Evolutionary conservation across 192 early-diverging fungal species (phyloP).

Genomic region (Gorgonomyces haynaldii): DNA sequence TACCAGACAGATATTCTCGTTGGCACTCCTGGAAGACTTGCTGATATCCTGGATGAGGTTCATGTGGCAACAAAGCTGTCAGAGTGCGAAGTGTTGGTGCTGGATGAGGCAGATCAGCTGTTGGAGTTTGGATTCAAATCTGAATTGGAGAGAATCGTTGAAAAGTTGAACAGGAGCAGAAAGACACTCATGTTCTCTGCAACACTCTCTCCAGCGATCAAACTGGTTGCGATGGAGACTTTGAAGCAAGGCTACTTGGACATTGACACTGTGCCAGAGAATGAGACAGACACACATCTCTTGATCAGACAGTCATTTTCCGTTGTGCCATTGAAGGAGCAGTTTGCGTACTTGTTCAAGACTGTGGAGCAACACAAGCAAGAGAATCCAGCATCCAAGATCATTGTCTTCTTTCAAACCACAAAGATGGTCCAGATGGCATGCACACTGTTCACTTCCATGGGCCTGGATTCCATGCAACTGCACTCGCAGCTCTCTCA

Average conservation of each 20-base stretch:
- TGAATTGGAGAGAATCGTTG: constrained; percentile 57
- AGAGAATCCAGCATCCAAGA: constrained; percentile 53
- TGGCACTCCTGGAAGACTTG: constrained; percentile 74
- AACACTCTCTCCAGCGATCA: constrained; percentile 66
- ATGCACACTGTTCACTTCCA: constrained; percentile 42
- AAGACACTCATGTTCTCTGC: constrained; percentile 92
- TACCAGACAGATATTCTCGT: constrained; percentile 64
- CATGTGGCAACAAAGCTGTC: background rate
- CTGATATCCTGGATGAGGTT: constrained; percentile 14
- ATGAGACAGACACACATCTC: constrained; percentile 73
- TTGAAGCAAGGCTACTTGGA: constrained; percentile 52
- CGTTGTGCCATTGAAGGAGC: constrained; percentile 47
- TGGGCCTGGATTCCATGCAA: constrained; percentile 25
- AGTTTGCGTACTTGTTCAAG: constrained; percentile 49
- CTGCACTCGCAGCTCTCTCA: constrained; percentile 72
- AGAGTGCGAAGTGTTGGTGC: constrained; percentile 40
- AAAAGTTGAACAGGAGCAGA: constrained; percentile 50
- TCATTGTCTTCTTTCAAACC: constrained; percentile 84
- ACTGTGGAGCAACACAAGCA: constrained; percentile 52
- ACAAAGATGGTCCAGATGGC: constrained; percentile 57
- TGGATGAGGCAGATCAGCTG: constrained; percentile 94
- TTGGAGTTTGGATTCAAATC: constrained; percentile 88
- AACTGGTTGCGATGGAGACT: constrained; percentile 49
- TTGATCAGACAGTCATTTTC: constrained; percentile 70
- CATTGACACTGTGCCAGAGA: constrained; percentile 74